Evolutionary conservation across 2,329 filamentous ascomycete genomes (phyloP), one percentile per base, ranked within the genome.

Genomic region (Amauroascus verrucosus): DNA sequence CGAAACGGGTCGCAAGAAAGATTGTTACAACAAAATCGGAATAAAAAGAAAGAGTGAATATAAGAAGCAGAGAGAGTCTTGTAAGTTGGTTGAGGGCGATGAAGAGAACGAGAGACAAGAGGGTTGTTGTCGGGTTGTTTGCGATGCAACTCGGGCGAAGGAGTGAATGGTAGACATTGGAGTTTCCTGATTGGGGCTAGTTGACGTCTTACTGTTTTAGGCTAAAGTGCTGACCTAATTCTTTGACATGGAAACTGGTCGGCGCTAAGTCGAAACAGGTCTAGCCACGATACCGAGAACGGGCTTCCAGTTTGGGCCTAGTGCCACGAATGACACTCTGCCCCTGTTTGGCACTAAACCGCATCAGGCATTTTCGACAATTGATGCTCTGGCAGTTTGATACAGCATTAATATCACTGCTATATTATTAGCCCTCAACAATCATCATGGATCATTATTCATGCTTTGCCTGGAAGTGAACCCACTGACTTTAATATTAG

Each of bases 361-460:
- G 28, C 28, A 28, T 44, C 28, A 14, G 48, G 48, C 35, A 51
- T 41, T 51, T 37, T 51, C 18, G 28, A 51, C 48, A 51, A 38
- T 52, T 38, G 26, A 51, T 22, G 41, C 50, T 52, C 32, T 37
- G 38, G 32, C 50, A 37, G 50, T 38, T 51, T 46, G 50, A 52
- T 46, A 16, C 20, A 22, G 48, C 48, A 51, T 51, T 51, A 51
- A 51, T 44, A 48, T 38, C 32, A 48, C 46, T 38, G 46, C 46
- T 37, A 48, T 48, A 48, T 35, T 33, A 48, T 35, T 49, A 11
- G 6, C 41, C 16, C 13, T 6, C 13, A 43, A 18, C 43, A 30
- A 18, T 40, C 41, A 30, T 13, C 41, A 45, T 52, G 50, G 50
- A 38, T 38, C 20, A 38, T 46, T 6, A 14, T 52, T 52, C 41